phyloP scores from a whole-genome alignment of 2,329 filamentous ascomycete species.

The Talaromyces atroroseus region DNA sequence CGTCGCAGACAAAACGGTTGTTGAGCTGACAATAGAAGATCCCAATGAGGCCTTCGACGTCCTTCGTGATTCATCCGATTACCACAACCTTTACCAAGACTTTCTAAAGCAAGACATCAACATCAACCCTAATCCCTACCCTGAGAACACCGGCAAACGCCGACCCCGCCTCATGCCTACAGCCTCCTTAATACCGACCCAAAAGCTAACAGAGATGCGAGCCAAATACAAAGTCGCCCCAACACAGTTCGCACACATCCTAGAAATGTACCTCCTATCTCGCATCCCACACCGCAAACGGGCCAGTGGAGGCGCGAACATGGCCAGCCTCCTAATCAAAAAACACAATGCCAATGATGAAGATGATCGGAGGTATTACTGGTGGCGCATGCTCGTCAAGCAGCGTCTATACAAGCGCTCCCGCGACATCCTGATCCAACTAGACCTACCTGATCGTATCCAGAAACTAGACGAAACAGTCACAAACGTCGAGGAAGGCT shows the following conservation, averaged over 20 bases:
- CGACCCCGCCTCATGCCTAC: slow-evolving; percentile 42
- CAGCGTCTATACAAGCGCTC: slow-evolving; percentile 58
- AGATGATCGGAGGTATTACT: slow-evolving; percentile 57
- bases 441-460: slow-evolving; percentile 52
- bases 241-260: slow-evolving; percentile 57
- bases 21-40: slow-evolving; percentile 88
- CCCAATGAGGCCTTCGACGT: slow-evolving; percentile 69
- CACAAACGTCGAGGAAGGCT: slow-evolving; percentile 54
- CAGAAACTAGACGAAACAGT: slow-evolving; percentile 57
- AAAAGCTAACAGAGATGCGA: slow-evolving; percentile 47
- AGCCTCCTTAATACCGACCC: slow-evolving; percentile 49
- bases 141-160: slow-evolving; percentile 29
- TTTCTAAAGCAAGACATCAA: slow-evolving; percentile 44
- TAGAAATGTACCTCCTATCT: slow-evolving; percentile 59
- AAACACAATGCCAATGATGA: slow-evolving; percentile 44
- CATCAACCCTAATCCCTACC: slow-evolving; percentile 42
- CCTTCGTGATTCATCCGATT: slow-evolving; percentile 58
- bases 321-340: slow-evolving; percentile 47
- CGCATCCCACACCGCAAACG: slow-evolving; percentile 49
- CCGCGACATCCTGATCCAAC: slow-evolving; percentile 53
- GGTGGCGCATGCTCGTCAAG: slow-evolving; percentile 61
- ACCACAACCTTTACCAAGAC: slow-evolving; percentile 50
- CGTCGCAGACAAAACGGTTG: slow-evolving; percentile 60
- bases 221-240: slow-evolving; percentile 53
- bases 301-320: slow-evolving; percentile 44